Conservation (phyloP, 208 protist genomes). For the Acanthamoeba lenticulata region DNA sequence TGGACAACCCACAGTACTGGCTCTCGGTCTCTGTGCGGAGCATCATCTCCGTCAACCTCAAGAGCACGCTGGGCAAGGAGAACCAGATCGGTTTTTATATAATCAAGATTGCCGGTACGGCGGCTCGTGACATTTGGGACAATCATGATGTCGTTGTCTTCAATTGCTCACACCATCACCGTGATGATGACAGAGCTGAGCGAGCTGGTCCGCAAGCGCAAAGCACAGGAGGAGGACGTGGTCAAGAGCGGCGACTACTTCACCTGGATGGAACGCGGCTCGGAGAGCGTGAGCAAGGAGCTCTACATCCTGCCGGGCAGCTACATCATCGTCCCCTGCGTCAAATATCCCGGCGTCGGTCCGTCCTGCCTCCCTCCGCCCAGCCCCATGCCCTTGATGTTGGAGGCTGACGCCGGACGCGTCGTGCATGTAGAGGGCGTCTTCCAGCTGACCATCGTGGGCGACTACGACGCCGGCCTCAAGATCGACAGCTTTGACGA, state of each 20-base stretch:
- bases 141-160: not conserved
- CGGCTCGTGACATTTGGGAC: too few relatives aligned
- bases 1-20: conserved; percentile 51
- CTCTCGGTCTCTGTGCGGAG: conserved; percentile 41
- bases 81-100: conserved; percentile 54
- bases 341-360: conserved; percentile 60
- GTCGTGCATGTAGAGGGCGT: conserved; percentile 32
- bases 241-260: conserved; percentile 47
- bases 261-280: conserved; percentile 31
- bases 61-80: conserved; percentile 44
- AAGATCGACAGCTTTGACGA: conserved; percentile 65
- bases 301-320: conserved; percentile 40
- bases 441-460: conserved; percentile 10
- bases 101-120: conserved; percentile 62
- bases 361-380: too few relatives aligned
- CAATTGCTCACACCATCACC: not conserved
- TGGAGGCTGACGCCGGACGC: too few relatives aligned
- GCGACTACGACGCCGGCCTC: conserved; percentile 49
- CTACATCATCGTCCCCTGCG: conserved; percentile 49
- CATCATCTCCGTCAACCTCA: conserved; percentile 43
- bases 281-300: conserved; percentile 44
- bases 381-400: not conserved
- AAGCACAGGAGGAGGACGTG: conserved; percentile 63
- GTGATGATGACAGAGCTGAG: conserved; percentile 1
- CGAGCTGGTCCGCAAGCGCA: conserved; percentile 38